phyloP scores from a whole-genome alignment of 768 basidiomycete species.

The Cystofilobasidium ferigula region DNA sequence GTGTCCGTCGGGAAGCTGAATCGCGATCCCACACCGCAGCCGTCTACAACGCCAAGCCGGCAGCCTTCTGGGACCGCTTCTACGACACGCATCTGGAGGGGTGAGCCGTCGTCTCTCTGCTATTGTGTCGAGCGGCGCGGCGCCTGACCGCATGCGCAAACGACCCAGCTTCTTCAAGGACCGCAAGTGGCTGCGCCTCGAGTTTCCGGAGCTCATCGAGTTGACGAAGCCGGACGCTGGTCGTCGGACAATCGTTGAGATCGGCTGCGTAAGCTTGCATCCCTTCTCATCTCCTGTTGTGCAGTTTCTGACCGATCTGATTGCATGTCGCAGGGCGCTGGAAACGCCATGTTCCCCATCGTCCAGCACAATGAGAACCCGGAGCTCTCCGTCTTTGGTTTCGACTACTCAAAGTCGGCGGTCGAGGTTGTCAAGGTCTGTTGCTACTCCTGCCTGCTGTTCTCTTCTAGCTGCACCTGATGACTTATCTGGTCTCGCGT shows the following conservation, averaged over 20 bases:
- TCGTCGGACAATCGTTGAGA: constrained; percentile 61
- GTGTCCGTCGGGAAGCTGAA: neutral
- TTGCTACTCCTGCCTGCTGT: too few species aligned
- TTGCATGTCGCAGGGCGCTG: constrained; percentile 56
- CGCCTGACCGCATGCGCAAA: too few species aligned
- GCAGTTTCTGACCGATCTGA: neutral
- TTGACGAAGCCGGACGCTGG: constrained; percentile 66
- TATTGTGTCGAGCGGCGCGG: neutral
- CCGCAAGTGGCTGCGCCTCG: constrained; percentile 88
- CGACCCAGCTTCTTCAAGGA: constrained; percentile 95
- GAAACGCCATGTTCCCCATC: constrained; percentile 88
- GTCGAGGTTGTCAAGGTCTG: constrained; percentile 56
- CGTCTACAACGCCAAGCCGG: constrained; percentile 35
- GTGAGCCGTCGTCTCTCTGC: constrained; percentile 23
- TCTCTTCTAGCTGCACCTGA: neutral
- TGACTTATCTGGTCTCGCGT: neutral
- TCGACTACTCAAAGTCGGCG: constrained; percentile 82
- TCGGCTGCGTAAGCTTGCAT: constrained; percentile 59
- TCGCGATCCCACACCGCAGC: constrained; percentile 18
- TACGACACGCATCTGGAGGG: constrained; percentile 59
- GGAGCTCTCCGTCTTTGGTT: constrained; percentile 59
- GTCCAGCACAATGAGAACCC: constrained; percentile 74
- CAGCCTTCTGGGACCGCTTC: constrained; percentile 68
- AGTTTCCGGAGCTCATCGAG: constrained; percentile 76
- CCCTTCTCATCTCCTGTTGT: neutral